Evolutionary conservation across 139 green algal species (phyloP).

Genomic region (Tetraselmis chui): DNA sequence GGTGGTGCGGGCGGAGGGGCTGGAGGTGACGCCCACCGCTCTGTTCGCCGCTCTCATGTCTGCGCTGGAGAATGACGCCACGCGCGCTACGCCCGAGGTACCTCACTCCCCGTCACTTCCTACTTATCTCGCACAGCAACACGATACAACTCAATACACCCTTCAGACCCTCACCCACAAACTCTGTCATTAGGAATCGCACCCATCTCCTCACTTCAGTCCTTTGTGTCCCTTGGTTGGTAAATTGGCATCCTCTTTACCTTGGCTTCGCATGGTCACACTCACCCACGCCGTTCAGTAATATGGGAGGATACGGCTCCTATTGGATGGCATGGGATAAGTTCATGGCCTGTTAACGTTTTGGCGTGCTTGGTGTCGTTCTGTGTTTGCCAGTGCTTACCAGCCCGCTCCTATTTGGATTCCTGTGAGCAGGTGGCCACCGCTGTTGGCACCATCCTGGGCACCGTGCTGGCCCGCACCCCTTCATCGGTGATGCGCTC

Average conservation of each 20-base stretch:
- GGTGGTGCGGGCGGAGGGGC: conserved; percentile 44
- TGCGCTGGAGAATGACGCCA: conserved; percentile 54
- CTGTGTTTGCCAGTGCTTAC: too few species aligned
- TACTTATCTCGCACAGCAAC: not conserved
- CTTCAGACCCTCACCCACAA: not conserved
- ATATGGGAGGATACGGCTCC: too few species aligned
- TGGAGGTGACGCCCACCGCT: conserved; percentile 60
- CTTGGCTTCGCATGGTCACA: too few species aligned
- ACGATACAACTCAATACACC: not conserved
- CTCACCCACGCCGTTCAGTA: too few species aligned
- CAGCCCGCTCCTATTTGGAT: not conserved
- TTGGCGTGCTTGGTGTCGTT: too few species aligned
- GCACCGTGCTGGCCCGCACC: conserved; percentile 40
- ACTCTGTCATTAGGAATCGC: too few species aligned
- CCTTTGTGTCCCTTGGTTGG: too few species aligned
- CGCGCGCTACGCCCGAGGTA: conserved; percentile 24
- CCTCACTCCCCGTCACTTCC: not conserved
- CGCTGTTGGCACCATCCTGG: conserved; percentile 60
- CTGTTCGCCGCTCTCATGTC: conserved; percentile 79
- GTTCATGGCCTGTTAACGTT: too few species aligned
- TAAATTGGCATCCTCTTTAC: too few species aligned
- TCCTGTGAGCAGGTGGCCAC: conserved; percentile 39
- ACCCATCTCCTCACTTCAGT: too few species aligned
- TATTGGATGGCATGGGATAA: too few species aligned
- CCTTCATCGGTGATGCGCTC: conserved; percentile 47